Percentiles rank a stretch among this genome's conserved stretches.
phyloP scores from a whole-genome alignment of 345 rosid species.

The Populus simonii region DNA sequence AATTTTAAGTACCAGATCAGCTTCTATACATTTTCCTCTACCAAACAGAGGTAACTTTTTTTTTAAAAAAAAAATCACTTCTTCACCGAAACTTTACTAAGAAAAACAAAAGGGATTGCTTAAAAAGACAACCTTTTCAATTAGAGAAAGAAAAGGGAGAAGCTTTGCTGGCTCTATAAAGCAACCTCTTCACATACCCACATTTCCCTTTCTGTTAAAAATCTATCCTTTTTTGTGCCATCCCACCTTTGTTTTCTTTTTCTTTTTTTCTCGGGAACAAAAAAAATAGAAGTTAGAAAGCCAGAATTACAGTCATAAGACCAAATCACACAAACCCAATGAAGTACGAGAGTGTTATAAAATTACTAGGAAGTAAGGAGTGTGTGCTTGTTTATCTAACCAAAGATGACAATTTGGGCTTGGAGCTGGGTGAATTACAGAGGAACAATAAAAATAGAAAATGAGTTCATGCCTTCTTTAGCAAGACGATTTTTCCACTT shows the following conservation, averaged over 20 bases:
- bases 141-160: slow-evolving; percentile 23
- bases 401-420: neutral
- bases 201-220: slow-evolving; percentile 26
- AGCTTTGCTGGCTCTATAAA: slow-evolving; percentile 37
- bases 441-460: neutral
- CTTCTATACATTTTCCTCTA: slow-evolving; percentile 31
- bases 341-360: neutral
- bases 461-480: too few relatives aligned
- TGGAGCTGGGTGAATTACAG: neutral
- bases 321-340: neutral
- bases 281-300: neutral
- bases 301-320: neutral
- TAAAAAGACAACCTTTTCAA: slow-evolving; percentile 10
- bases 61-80: neutral
- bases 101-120: slow-evolving; percentile 1
- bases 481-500: too few relatives aligned
- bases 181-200: slow-evolving; percentile 35
- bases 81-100: neutral
- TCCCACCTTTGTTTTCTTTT: neutral
- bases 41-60: slow-evolving; percentile 12
- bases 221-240: slow-evolving; percentile 2
- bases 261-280: neutral
- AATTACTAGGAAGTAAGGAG: neutral
- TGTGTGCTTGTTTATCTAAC: neutral
- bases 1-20: slow-evolving; percentile 15